Evolutionary conservation across 768 basidiomycete species (phyloP), one percentile per base, ranked within the genome.

Genomic region (Auriscalpium orientale): DNA sequence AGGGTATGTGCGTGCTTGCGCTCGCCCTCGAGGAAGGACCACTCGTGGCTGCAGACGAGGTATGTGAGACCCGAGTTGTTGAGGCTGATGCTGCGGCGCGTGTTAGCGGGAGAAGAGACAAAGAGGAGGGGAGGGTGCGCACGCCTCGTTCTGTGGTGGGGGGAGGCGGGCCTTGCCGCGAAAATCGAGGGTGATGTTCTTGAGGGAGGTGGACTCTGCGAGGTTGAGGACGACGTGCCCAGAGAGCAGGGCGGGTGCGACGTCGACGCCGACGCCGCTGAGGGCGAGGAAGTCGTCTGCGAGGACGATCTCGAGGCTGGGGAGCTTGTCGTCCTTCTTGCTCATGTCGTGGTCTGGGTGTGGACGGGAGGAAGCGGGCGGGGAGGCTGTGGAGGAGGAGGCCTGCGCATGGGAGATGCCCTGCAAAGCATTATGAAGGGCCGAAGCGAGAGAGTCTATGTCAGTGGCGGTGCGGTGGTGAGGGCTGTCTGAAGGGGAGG

Each of bases 1-100:
- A 98, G 84, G 0, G 94, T 98, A 64, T 91, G 92, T 11, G 79
- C 75, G 65, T 87, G 85, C 44, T 76, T 78, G 69, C 83, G 88
- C 63, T 85, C 83, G 55, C 89, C 89, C 63, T 91, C 87, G 49
- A 95, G 84, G 74, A 97, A 95, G 15, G 89, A 88, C 93, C 91
- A 95, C 59, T 93, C 89, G 65, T 95, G 91, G 56, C 80, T 81
- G 69, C 87, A 88, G 45, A 94, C 70, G 45, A 80, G 73, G 65
- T 84, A 87, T 16, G 78, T 81, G 56, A 80, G 68, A 10, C 74
- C 71, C 0, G 79, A 72, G 45, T 70, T 68, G 65, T 72, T 79
- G 58, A 79, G 67, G 28, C 76, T 69, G 21, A 77, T 62, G 8
- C 77, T 80, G 60, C 36, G 48, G 47, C 58, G 52, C 36, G 56